Evolutionary conservation across 2,329 filamentous ascomycete species (phyloP).

Genomic region (Metarhizium sp.): DNA sequence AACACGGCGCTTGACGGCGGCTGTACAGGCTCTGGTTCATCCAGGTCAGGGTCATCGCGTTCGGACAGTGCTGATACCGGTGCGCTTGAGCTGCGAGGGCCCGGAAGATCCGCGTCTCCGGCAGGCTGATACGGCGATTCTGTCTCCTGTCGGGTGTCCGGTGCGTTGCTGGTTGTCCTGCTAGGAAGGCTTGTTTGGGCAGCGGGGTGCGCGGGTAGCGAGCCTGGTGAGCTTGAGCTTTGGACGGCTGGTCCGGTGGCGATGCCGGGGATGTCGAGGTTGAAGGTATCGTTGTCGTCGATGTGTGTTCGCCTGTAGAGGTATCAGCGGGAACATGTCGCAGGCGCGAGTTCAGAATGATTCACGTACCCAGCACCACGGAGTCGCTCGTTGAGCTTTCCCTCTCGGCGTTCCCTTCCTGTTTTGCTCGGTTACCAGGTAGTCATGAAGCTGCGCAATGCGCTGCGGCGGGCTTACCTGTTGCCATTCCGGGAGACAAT

Average conservation of each 20-base stretch:
- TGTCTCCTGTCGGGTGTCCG: neutral
- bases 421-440: neutral
- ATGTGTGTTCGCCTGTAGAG: conserved; percentile 42
- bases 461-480: conserved; percentile 16
- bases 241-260: conserved; percentile 11
- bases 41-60: neutral
- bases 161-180: neutral
- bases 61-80: neutral
- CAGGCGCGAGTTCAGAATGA: neutral
- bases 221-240: conserved; percentile 7
- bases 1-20: conserved; percentile 5
- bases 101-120: neutral
- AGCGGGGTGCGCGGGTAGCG: neutral
- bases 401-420: conserved; percentile 43
- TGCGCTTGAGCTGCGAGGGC: neutral
- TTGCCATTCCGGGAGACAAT: conserved; percentile 20
- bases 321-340: conserved; percentile 5
- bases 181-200: neutral
- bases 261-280: conserved; percentile 38
- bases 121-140: neutral
- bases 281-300: conserved; percentile 52
- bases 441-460: neutral
- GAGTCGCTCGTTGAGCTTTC: conserved; percentile 55
- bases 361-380: conserved; percentile 50
- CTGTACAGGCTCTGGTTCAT: conserved; percentile 2